Conservation (phyloP, 2,329 filamentous ascomycete genomes). For the Curvularia eragrostidis region DNA sequence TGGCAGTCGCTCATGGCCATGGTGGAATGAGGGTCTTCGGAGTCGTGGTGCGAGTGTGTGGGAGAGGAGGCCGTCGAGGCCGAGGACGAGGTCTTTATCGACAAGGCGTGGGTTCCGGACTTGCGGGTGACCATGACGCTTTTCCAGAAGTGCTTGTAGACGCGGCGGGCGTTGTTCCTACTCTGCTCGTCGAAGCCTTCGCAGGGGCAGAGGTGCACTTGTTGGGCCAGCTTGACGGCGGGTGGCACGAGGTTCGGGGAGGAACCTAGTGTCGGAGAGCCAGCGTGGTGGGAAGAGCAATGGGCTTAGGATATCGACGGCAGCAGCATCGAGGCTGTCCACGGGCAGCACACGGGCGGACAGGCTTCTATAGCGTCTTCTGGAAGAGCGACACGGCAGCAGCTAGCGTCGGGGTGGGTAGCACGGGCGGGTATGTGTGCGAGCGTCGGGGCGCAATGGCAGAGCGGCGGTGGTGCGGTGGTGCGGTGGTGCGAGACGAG, state of each 20-base stretch:
- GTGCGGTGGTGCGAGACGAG: not conserved
- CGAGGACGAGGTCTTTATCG: constrained; percentile 44
- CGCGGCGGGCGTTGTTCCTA: constrained; percentile 42
- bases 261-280: constrained; percentile 42
- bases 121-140: constrained; percentile 49
- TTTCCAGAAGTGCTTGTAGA: constrained; percentile 49
- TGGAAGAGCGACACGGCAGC: constrained; percentile 42
- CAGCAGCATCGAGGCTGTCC: constrained; percentile 39
- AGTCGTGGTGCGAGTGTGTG: constrained; percentile 21
- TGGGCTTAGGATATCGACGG: constrained; percentile 27
- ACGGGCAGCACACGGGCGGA: not conserved
- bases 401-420: not conserved
- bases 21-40: constrained; percentile 56
- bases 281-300: constrained; percentile 23
- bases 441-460: not conserved
- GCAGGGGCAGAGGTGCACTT: constrained; percentile 44
- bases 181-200: constrained; percentile 43
- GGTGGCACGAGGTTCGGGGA: constrained; percentile 43
- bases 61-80: constrained; percentile 49
- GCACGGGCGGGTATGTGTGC: not conserved
- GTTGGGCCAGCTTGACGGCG: constrained; percentile 49
- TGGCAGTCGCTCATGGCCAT: constrained; percentile 58
- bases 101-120: constrained; percentile 33
- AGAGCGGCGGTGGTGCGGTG: too few relatives aligned
- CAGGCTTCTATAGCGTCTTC: constrained; percentile 31